A percentile compares a stretch with the other conserved stretches of the same genome.
Evolutionary conservation across 2,329 filamentous ascomycete genomes (phyloP).

Genomic region (Colletotrichum tropicicola): DNA sequence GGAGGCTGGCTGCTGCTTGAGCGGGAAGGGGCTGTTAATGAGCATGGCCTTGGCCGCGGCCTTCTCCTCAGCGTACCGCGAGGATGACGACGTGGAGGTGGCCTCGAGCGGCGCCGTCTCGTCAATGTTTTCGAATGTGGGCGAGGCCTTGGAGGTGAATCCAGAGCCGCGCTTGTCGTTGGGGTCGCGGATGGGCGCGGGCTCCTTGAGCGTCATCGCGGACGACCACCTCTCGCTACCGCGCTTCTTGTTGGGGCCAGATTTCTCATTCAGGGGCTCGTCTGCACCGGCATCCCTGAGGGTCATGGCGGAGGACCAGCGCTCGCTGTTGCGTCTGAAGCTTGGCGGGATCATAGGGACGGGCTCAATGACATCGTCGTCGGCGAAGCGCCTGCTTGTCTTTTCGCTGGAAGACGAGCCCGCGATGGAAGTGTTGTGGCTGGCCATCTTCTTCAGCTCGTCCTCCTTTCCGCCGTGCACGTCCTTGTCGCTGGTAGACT

Average conservation of each 20-base stretch:
- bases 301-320: slow-evolving; percentile 27
- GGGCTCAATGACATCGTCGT: slow-evolving; percentile 20
- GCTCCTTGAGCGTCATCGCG: slow-evolving; percentile 21
- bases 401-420: slow-evolving; percentile 27
- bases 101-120: slow-evolving; percentile 13
- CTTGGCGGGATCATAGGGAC: slow-evolving; percentile 24
- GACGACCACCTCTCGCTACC: slow-evolving; percentile 22
- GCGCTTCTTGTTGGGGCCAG: slow-evolving; percentile 24
- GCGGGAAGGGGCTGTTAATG: slow-evolving; percentile 17
- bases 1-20: slow-evolving; percentile 2
- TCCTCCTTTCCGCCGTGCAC: slow-evolving; percentile 18
- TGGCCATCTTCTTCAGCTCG: slow-evolving; percentile 24
- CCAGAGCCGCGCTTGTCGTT: slow-evolving; percentile 22
- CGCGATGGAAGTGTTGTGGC: slow-evolving; percentile 18
- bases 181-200: slow-evolving; percentile 2
- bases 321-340: slow-evolving; percentile 24
- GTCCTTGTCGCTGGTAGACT: slow-evolving; percentile 26
- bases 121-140: slow-evolving; percentile 20
- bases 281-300: slow-evolving; percentile 13
- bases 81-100: slow-evolving; percentile 2
- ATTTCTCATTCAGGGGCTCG: slow-evolving; percentile 16
- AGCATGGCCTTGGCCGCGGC: slow-evolving; percentile 13
- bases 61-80: slow-evolving; percentile 16
- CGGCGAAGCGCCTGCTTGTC: slow-evolving; percentile 14
- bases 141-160: slow-evolving; percentile 10